phyloP scores from a whole-genome alignment of 371 early-diverging fungal genomes.

The Mucor saturninus region DNA sequence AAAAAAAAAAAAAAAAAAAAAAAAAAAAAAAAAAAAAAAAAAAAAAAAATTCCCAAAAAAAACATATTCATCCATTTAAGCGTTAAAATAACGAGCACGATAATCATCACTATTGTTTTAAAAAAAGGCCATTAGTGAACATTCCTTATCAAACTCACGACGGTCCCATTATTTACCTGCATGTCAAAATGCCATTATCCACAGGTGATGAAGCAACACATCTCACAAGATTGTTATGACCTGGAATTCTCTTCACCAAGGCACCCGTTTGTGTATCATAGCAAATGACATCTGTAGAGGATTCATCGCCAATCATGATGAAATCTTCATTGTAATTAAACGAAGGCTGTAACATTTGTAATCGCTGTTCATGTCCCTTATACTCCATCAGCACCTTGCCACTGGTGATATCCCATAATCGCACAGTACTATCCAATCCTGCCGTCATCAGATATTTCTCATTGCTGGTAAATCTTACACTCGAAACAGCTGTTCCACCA shows the following conservation, averaged over 20 bases:
- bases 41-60: no score
- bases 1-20: no score
- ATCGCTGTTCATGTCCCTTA: constrained; percentile 68
- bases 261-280: constrained; percentile 72
- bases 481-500: constrained; percentile 74
- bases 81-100: constrained; percentile 51
- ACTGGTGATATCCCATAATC: constrained; percentile 84
- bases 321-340: constrained; percentile 80
- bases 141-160: background rate
- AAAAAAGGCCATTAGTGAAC: background rate
- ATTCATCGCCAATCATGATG: constrained; percentile 80
- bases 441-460: constrained; percentile 78
- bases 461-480: constrained; percentile 75
- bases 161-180: constrained; percentile 42
- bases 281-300: constrained; percentile 60
- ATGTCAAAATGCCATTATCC: constrained; percentile 54
- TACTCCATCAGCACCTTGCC: constrained; percentile 72
- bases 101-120: constrained; percentile 44
- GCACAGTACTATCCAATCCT: constrained; percentile 76
- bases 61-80: background rate
- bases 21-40: no score
- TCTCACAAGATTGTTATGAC: constrained; percentile 53
- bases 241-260: constrained; percentile 52
- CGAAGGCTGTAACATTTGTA: constrained; percentile 51
- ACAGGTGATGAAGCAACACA: constrained; percentile 51